Base-by-base conservation (phyloP, 2,329 filamentous ascomycete species). In the Fragosphaeria purpurea region DNA sequence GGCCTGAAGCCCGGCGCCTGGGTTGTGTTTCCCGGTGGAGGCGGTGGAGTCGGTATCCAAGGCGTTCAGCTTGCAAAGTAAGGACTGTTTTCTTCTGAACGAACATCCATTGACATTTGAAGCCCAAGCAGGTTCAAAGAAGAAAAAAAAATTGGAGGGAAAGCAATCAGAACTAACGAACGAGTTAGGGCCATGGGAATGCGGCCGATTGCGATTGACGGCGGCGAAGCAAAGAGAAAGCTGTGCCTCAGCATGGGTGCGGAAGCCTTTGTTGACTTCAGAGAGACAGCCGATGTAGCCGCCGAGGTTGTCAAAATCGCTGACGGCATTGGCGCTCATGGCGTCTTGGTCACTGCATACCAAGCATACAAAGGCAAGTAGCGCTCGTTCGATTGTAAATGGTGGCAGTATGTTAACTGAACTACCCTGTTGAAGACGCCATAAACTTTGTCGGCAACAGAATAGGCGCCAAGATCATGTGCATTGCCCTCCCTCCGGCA, bases 191-290 rank as follows among this genome's bases (percentile, higher is more conserved):
- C 75, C 3, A 78, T 79, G 73, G 76, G 77, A 1, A 70, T 79
- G 62, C 67, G 75, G 4, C 69, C 75, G 3, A 74, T 80, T 45
- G 77, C 76, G 11, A 68, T 80, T 31, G 76, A 80, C 53, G 72
- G 69, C 1, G 75, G 76, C 4, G 66, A 64, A 1, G 65, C 65
- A 4, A 76, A 77, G 57, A 64, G 67, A 10, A 63, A 67, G 22
- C 60, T 79, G 0, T 68, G 69, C 11, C 49, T 72, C 46, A 63
- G 68, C 46, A 69, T 77, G 59, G 77, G 77, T 4, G 76, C 76
- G 0, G 76, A 79, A 51, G 68, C 66, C 1, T 80, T 77, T 59
- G 64, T 80, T n/a, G 76, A 79, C 59, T 79, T 77, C 61, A 69
- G 66, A 41, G 64, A 70, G 44, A 44, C 40, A 2, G 62, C 64